These are phyloP conservation scores for Elsinoe australis DNA, from an alignment of 2,329 filamentous ascomycete species.

Conservation along the genomic window DNA sequence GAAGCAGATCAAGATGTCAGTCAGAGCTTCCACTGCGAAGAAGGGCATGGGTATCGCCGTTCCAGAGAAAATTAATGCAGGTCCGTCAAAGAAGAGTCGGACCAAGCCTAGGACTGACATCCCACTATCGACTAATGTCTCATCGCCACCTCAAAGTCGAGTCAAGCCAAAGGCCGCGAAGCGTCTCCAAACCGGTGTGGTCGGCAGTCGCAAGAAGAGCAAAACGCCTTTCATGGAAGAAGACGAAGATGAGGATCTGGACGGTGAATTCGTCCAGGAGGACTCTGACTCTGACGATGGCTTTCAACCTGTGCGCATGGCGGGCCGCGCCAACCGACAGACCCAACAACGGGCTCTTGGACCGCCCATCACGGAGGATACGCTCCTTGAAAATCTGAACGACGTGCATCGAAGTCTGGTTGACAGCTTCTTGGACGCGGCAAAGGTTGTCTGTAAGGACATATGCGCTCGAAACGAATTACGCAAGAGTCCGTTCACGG, in stretches of 20 bases:
- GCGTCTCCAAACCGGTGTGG: conserved; percentile 29
- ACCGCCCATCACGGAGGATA: conserved; percentile 52
- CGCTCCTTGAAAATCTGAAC: conserved; percentile 46
- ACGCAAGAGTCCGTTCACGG: conserved; percentile 56
- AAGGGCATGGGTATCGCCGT: conserved; percentile 27
- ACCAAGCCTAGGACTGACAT: conserved; percentile 36
- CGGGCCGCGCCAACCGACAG: conserved; percentile 32
- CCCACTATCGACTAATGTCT: conserved; percentile 59
- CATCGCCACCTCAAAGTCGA: conserved; percentile 46
- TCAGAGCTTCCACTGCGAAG: conserved; percentile 42
- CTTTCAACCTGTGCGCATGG: conserved; percentile 38
- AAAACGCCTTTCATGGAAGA: conserved; percentile 30
- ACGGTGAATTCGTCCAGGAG: conserved; percentile 35
- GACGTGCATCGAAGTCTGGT: conserved; percentile 57
- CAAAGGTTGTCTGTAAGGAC: conserved; percentile 52
- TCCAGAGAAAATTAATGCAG: conserved; percentile 24
- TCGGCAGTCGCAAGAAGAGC: conserved; percentile 27
- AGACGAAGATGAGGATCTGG: conserved; percentile 33
- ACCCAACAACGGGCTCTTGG: conserved; percentile 38
- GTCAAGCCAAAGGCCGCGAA: conserved; percentile 31
- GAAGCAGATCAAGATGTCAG: conserved; percentile 44
- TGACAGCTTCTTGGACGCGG: conserved; percentile 57
- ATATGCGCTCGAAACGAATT: conserved; percentile 54
- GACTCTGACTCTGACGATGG: conserved; percentile 36
- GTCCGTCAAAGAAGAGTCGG: conserved; percentile 28